Base-by-base conservation (phyloP, 2,329 filamentous ascomycete species). In the Aspergillus sp. region DNA sequence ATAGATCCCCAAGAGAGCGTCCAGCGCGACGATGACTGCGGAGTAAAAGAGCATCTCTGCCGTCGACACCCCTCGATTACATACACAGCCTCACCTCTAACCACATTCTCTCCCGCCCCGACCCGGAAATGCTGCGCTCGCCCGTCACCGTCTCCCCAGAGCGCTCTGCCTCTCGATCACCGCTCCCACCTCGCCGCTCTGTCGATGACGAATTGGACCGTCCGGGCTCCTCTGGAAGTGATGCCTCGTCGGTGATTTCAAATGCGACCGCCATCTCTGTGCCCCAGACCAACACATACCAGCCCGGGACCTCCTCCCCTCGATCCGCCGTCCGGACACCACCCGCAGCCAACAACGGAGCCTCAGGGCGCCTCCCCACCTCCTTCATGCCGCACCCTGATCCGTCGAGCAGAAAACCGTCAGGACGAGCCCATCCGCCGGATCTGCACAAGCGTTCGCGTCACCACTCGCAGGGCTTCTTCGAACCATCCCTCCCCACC, bases 401-500 rank as follows among this genome's bases (percentile, higher is more conserved):
- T 39, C 66, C 66, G 43, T 59, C 66, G 43, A 66, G 70, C 51
- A 68, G 75, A 46, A 75, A 73, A 63, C 68, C 69, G 17, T 74
- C 75, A n/a, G 70, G 73, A 35, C 71, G 76, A 24, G 69, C 66
- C 33, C 70, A 69, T 39, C 71, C 72, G 6, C 61, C 65, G 39
- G 74, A 79, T 51, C 57, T 75, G 35, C 71, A 72, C 62, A 77
- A 80, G 62, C 75, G 78, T 44, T 71, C 76, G 33, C 73, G 79
- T 61, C 78, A 80, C 62, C 84, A 86, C 68, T 87, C 84, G 3
- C 86, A 88, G 70, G 86, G 86, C 55, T 88, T 87, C 73, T 88
- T 88, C 66, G 86, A 89, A 70, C 86, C 86, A 15, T 83, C 82
- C 33, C 74, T 88, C 55, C 84, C 85, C 41, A 81, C 80, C n/a